Percentiles rank a stretch among this genome's conserved stretches.
Evolutionary conservation across 805 yeast species (phyloP).

Genomic region (Candida wancherniae): DNA sequence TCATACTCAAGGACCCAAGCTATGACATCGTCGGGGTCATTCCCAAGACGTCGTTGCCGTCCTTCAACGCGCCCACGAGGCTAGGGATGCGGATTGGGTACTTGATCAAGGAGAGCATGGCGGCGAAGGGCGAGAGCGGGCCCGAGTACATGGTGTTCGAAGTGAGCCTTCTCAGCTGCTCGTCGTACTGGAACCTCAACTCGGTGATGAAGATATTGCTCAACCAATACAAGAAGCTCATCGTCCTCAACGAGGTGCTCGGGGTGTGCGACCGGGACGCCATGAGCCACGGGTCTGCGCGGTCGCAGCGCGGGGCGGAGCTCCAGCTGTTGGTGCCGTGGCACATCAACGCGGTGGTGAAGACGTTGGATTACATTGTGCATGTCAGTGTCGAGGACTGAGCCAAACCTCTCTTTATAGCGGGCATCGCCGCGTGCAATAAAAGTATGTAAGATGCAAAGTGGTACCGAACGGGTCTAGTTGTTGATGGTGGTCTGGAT

Average conservation of each 20-base stretch:
- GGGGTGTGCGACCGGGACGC: slow-evolving; percentile 19
- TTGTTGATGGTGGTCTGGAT: slow-evolving; percentile 52
- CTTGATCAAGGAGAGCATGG: slow-evolving; percentile 40
- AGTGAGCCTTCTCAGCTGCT: slow-evolving; percentile 67
- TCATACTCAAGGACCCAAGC: slow-evolving; percentile 43
- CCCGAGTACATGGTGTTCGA: slow-evolving; percentile 44
- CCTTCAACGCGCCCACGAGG: slow-evolving; percentile 66
- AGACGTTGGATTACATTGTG: slow-evolving; percentile 51
- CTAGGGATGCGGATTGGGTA: slow-evolving; percentile 70
- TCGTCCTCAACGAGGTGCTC: slow-evolving; percentile 38
- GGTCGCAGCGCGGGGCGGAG: slow-evolving; percentile 2
- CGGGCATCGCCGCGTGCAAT: not conserved
- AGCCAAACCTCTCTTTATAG: not conserved
- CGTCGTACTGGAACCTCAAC: slow-evolving; percentile 55
- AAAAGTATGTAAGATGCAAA: too few relatives aligned
- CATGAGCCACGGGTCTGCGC: slow-evolving; percentile 4
- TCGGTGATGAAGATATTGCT: slow-evolving; percentile 52
- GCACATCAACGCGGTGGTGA: slow-evolving; percentile 67
- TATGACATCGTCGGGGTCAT: slow-evolving; percentile 54
- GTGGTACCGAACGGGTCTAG: too few relatives aligned
- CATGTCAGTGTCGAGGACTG: slow-evolving; percentile 46
- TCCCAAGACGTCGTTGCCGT: slow-evolving; percentile 56
- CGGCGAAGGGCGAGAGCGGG: slow-evolving; percentile 1
- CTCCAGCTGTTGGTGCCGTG: slow-evolving; percentile 52
- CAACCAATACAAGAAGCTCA: slow-evolving; percentile 57